Evolutionary conservation across 768 basidiomycete species (phyloP), one percentile per base, ranked within the genome.

Genomic region (Phaeotremella skinneri): DNA sequence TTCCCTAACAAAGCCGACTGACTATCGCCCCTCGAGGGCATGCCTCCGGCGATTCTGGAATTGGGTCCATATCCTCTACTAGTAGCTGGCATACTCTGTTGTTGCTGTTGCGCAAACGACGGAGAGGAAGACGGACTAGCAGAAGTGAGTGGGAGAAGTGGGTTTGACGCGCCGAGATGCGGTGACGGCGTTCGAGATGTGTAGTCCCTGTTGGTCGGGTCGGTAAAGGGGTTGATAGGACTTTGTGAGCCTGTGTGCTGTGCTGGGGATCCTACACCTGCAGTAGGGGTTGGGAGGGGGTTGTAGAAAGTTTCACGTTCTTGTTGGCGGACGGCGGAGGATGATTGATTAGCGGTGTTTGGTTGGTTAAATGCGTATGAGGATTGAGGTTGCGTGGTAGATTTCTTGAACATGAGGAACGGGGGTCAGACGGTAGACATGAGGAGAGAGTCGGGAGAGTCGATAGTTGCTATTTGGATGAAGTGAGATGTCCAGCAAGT

Each of bases 301-400:
- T 54, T 17, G 34, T 66, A 66, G 34, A 66, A 59, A 6, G 52
- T 66, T 39, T 66, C 62, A 25, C 25, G 20, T 43, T 66, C 64
- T 49, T 55, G 17, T 55, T 59, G 43, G 1, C 52, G 21, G 14
- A 29, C 45, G 17, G 3, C 17, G 34, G 49, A 34, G 17, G 61
- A 57, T n/a, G 61, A 62, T 9, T 56, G 39, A 7, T 56, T 32
- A 26, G 52, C 57, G 27, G 59, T 54, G 30, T 23, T 47, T 21
- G 63, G 56, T 32, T 53, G 42, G 27, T 39, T 53, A 53, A 65
- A 61, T 37, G 60, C 60, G 59, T 61, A 61, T 32, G 43, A 13
- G 43, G 11, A 14, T 13, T 45, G 11, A 23, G 11, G 11, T 23
- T 45, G 13, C 43, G 13, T 45, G 43, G n/a, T n/a, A n/a, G n/a